Evolutionary conservation across 176 grass and related monocot genomes (phyloP).

Genomic region (Avena eriantha): DNA sequence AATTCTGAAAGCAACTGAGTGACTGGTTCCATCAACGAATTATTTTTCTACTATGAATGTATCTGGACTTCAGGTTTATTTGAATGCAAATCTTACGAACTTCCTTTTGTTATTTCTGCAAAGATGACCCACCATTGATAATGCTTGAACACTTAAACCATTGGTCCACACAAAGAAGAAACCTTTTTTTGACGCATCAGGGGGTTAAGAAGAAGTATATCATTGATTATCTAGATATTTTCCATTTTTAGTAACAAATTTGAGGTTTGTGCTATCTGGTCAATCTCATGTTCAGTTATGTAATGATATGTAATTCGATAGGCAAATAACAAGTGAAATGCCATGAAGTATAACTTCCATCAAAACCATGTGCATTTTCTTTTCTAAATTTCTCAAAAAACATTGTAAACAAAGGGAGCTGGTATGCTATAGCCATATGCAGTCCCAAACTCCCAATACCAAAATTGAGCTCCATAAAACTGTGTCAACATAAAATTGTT

Average conservation of each 20-base stretch:
- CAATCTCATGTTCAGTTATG: not conserved
- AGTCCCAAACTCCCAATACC: not conserved
- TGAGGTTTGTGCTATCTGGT: not conserved
- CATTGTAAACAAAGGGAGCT: not conserved
- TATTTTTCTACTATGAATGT: slow-evolving; percentile 4
- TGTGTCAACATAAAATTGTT: slow-evolving; percentile 4
- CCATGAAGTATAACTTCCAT: not conserved
- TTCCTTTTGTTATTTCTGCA: not conserved
- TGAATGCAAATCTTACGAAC: not conserved
- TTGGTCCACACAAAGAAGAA: slow-evolving; percentile 3
- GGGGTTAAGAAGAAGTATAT: not conserved
- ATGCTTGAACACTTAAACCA: not conserved
- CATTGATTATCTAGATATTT: not conserved
- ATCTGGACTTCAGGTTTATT: not conserved
- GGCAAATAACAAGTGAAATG: slow-evolving; percentile 2
- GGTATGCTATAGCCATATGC: slow-evolving; percentile 12
- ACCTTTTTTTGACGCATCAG: not conserved
- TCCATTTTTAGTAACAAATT: not conserved
- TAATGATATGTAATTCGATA: not conserved
- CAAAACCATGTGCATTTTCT: not conserved
- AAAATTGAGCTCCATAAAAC: not conserved
- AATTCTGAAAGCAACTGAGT: slow-evolving; percentile 1
- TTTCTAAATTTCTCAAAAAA: not conserved
- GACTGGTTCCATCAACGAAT: slow-evolving; percentile 2
- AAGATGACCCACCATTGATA: not conserved